These are phyloP conservation scores for Blastobotrys terrestris DNA, from an alignment of 805 yeast genomes.

Conservation along the genomic window DNA sequence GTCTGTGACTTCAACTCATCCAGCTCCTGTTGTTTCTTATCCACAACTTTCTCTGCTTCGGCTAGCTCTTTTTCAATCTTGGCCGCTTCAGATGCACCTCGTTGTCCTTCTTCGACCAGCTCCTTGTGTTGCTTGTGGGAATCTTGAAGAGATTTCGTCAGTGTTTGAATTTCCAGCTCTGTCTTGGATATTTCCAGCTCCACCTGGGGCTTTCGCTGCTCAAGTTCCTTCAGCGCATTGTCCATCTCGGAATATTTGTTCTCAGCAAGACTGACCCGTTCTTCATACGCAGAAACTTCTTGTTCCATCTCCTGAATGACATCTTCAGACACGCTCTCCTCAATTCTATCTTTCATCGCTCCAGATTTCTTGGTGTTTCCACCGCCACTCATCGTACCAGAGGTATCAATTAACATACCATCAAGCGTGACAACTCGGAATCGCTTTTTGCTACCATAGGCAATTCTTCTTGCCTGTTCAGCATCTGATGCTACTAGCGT, in stretches of 20 bases:
- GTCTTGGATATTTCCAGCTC: conserved; percentile 55
- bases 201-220: conserved; percentile 64
- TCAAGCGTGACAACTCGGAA: conserved; percentile 88
- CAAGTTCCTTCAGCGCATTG: conserved; percentile 47
- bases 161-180: conserved; percentile 57
- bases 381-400: conserved; percentile 98
- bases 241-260: conserved; percentile 54
- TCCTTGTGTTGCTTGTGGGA: conserved; percentile 39
- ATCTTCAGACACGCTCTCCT: conserved; percentile 39
- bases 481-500: conserved; percentile 80
- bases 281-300: conserved; percentile 50
- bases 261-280: conserved; percentile 38
- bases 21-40: conserved; percentile 37
- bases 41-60: conserved; percentile 31
- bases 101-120: conserved; percentile 16
- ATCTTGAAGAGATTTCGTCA: conserved; percentile 47
- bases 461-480: conserved; percentile 77
- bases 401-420: conserved; percentile 84
- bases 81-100: conserved; percentile 19
- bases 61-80: conserved; percentile 29
- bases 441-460: conserved; percentile 65
- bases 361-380: conserved; percentile 66
- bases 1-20: conserved; percentile 47
- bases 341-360: conserved; percentile 47
- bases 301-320: conserved; percentile 50